A percentile compares a stretch with the other conserved stretches of the same genome.
Conservation (phyloP, 495 filamentous ascomycete genomes). For the Echria macrotheca region DNA sequence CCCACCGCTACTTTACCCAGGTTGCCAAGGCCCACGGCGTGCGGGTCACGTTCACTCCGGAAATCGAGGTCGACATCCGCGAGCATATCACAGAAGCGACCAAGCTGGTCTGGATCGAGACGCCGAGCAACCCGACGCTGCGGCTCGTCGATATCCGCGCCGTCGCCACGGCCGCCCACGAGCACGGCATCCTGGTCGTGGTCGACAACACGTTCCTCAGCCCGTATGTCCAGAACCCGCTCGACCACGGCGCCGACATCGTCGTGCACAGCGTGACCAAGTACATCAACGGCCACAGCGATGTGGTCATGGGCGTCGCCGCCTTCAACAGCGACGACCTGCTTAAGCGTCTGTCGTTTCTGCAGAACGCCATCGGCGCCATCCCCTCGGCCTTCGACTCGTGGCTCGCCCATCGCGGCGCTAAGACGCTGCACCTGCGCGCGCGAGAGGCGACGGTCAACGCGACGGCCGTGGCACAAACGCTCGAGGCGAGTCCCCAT, state of each 20-base stretch:
- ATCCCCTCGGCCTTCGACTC: slow-evolving; percentile 93
- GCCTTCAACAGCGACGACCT: slow-evolving; percentile 88
- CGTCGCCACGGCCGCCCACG: slow-evolving; percentile 74
- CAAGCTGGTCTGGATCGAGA: slow-evolving; percentile 96
- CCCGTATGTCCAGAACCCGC: slow-evolving; percentile 93
- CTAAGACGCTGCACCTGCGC: slow-evolving; percentile 94
- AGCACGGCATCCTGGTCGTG: slow-evolving; percentile 86
- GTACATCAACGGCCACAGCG: slow-evolving; percentile 97
- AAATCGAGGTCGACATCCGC: slow-evolving; percentile 80
- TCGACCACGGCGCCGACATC: slow-evolving; percentile 92
- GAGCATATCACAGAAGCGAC: slow-evolving; percentile 82
- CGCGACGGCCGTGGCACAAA: slow-evolving; percentile 68
- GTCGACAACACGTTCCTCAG: slow-evolving; percentile 98
- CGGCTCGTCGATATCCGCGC: slow-evolving; percentile 84
- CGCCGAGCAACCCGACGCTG: slow-evolving; percentile 89
- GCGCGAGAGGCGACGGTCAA: slow-evolving; percentile 79
- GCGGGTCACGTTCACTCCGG: slow-evolving; percentile 85
- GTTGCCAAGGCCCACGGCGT: slow-evolving; percentile 94
- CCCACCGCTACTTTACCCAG: slow-evolving; percentile 98
- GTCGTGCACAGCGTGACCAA: slow-evolving; percentile 99
- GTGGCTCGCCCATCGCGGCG: slow-evolving; percentile 97
- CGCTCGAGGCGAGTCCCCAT: slow-evolving; percentile 73
- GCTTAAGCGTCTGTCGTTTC: slow-evolving; percentile 72
- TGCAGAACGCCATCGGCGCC: slow-evolving; percentile 96
- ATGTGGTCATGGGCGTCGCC: slow-evolving; percentile 96